Percentiles rank a stretch among this genome's conserved stretches.
These are phyloP conservation scores for Candida silvicultrix DNA, from an alignment of 805 yeast genomes.

Conservation along the genomic window DNA sequence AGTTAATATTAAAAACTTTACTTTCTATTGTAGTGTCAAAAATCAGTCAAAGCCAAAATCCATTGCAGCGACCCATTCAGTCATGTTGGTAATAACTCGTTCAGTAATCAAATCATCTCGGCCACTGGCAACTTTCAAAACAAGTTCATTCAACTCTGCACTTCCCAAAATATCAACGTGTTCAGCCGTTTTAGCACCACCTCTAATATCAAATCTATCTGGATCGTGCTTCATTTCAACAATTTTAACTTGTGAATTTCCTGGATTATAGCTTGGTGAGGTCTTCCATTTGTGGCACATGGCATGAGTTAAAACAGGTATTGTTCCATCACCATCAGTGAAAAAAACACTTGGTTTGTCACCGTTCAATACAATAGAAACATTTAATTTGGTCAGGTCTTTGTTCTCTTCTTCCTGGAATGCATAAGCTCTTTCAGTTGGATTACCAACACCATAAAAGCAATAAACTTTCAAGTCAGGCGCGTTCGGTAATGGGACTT, in stretches of 20 bases:
- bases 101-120: slow-evolving; percentile 61
- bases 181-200: slow-evolving; percentile 96
- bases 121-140: slow-evolving; percentile 80
- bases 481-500: slow-evolving; percentile 86
- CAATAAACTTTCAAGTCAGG: slow-evolving; percentile 87
- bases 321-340: slow-evolving; percentile 96
- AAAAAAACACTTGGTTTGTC: slow-evolving; percentile 61
- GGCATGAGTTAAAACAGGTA: slow-evolving; percentile 77
- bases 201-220: slow-evolving; percentile 87
- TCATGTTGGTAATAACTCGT: slow-evolving; percentile 49
- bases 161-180: slow-evolving; percentile 96
- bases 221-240: slow-evolving; percentile 95
- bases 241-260: slow-evolving; percentile 58
- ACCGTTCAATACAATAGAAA: slow-evolving; percentile 64
- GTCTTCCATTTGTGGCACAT: slow-evolving; percentile 91
- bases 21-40: neutral
- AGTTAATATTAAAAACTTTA: no score
- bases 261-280: slow-evolving; percentile 74
- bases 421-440: slow-evolving; percentile 89
- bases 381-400: slow-evolving; percentile 45
- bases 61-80: slow-evolving; percentile 44
- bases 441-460: slow-evolving; percentile 94
- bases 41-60: slow-evolving; percentile 14
- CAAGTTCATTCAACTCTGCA: slow-evolving; percentile 83
- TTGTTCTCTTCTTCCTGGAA: slow-evolving; percentile 67